These are phyloP conservation scores for Kwoniella sp. DNA, from an alignment of 768 basidiomycete species.

Conservation along the genomic window DNA sequence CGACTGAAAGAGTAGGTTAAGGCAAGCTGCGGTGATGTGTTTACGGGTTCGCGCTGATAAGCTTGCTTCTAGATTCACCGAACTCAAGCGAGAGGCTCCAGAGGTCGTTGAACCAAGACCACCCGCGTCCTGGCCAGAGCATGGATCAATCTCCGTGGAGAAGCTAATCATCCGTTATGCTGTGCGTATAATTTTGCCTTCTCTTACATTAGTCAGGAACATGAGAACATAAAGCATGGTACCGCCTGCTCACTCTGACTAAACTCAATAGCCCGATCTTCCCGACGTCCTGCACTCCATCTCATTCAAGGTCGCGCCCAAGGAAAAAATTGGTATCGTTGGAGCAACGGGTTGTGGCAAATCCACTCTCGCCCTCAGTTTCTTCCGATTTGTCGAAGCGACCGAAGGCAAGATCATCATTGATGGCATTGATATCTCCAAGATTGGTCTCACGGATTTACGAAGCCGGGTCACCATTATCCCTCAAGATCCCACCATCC, in stretches of 20 bases:
- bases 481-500: conserved; percentile 82
- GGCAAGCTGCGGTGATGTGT: neutral
- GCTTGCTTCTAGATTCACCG: conserved; percentile 59
- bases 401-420: conserved; percentile 72
- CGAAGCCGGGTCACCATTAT: conserved; percentile 69
- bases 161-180: conserved; percentile 69
- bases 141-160: conserved; percentile 66
- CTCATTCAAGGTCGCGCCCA: conserved; percentile 70
- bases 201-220: too few species aligned
- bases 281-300: conserved; percentile 81
- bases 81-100: conserved; percentile 71
- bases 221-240: too few species aligned
- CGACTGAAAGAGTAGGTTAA: conserved; percentile 77
- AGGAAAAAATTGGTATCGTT: conserved; percentile 69
- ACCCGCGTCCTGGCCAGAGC: conserved; percentile 72
- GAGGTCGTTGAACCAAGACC: conserved; percentile 89
- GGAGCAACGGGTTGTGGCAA: conserved; percentile 56
- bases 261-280: conserved; percentile 68
- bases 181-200: conserved; percentile 18
- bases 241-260: too few species aligned
- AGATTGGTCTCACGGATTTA: conserved; percentile 78
- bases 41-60: neutral
- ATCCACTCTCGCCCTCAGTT: conserved; percentile 65
- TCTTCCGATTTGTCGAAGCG: conserved; percentile 90
- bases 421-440: conserved; percentile 74